Base-by-base conservation (phyloP, 2,329 filamentous ascomycete species). In the Orbilia blumenaviensis region DNA sequence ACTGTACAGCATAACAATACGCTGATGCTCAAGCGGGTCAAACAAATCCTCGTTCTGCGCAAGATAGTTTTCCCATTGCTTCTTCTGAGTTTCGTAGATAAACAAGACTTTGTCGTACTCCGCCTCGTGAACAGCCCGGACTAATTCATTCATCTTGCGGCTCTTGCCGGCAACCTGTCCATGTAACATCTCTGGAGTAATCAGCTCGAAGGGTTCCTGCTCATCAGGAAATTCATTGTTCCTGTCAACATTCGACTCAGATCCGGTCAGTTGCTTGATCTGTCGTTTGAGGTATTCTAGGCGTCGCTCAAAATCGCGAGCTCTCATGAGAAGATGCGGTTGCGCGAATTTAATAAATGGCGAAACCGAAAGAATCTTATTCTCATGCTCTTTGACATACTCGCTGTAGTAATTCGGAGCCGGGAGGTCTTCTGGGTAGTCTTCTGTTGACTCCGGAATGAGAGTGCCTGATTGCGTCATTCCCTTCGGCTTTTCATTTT, bases 261-360 rank as follows among this genome's bases (percentile, higher is more conserved):
- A 67, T 25, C 71, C 69, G 4, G 52, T 73, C 3, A 56, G 52
- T 23, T 79, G 69, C 66, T 78, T 75, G 34, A 69, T 74, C 66
- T 78, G 86, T 60, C 90, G 88, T 81, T 92, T 94, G 54, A 97
- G 86, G 81, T 96, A 93, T 1, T 91, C 88, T 3, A 99, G 85
- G 66, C 91, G 89, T 62, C 92, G 87, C 83, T 99, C 95, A 81
- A 97, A 91, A 81, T 97, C 94, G 58, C 95, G 90, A 44, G 95
- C 91, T 81, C 92, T 92, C 87, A 95, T 96, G 38, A 99, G 86
- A 23, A 98, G 87, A 82, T 98, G 96, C 0, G 95, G 95, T 81
- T 95, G 93, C 78, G 92, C 91, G 81, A 98, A 99, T 81, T 93
- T 94, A 78, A 99, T 95, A 81, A 97, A 98, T 0, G 95, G 95